phyloP scores from a whole-genome alignment of 192 early-diverging fungal species.

The Chytriomyces sp. region DNA sequence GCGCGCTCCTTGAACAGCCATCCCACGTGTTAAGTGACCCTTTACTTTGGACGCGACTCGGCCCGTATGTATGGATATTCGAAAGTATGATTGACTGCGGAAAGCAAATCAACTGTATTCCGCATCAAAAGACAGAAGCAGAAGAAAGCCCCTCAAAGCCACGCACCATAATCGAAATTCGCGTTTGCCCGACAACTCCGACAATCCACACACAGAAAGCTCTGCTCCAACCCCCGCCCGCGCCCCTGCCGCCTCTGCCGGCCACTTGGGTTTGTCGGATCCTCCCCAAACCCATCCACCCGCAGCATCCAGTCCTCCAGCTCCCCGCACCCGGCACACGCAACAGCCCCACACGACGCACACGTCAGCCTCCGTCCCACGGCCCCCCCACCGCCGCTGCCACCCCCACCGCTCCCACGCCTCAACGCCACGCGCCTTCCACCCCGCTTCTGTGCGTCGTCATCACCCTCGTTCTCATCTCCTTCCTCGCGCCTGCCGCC shows the following conservation, averaged over 20 bases:
- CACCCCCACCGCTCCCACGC: neutral
- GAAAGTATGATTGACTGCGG: too few species aligned
- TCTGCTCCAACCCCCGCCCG: neutral
- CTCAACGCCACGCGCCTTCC: neutral
- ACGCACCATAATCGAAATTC: constrained; percentile 6
- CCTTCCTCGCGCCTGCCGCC: too few species aligned
- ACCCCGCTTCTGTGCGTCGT: neutral
- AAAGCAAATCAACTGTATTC: too few species aligned
- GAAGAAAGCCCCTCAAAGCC: too few species aligned
- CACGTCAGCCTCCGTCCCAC: constrained; percentile 8
- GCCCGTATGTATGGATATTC: too few species aligned
- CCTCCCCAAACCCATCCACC: neutral
- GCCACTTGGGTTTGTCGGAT: neutral
- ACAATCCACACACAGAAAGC: constrained; percentile 15
- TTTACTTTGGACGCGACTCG: too few species aligned
- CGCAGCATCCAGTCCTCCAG: constrained; percentile 10
- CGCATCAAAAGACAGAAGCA: too few species aligned
- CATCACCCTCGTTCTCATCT: too few species aligned
- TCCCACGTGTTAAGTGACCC: too few species aligned
- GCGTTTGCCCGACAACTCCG: neutral
- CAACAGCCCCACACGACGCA: neutral
- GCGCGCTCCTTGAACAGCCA: too few species aligned
- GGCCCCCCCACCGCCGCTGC: neutral
- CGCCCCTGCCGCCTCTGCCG: neutral
- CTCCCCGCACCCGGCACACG: constrained; percentile 18